Evolutionary conservation across 768 basidiomycete genomes (phyloP).

Genomic region (Fomitopsis pulvina): DNA sequence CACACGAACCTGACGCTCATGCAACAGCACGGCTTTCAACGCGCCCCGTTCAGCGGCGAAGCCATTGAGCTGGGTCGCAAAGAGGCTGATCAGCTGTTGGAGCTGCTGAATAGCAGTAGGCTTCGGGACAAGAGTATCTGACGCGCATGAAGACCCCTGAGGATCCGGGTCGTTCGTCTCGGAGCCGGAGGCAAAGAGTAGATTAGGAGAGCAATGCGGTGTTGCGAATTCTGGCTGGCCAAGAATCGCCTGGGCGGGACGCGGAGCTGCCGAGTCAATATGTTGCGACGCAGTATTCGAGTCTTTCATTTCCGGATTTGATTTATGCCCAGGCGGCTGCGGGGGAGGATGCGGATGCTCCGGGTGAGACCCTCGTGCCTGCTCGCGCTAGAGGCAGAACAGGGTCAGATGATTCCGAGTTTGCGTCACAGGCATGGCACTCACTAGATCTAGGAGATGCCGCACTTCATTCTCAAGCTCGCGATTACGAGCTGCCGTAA

Average conservation of each 20-base stretch:
- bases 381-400: no score
- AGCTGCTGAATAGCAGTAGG: background rate
- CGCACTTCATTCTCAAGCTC: slow-evolving; percentile 40
- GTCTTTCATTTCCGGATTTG: no score
- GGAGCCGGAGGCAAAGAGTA: background rate
- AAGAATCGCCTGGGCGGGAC: no score
- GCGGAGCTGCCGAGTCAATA: no score
- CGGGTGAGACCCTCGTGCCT: no score
- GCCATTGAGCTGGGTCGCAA: slow-evolving; percentile 5
- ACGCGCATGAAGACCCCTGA: no score
- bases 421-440: no score
- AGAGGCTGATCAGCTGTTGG: slow-evolving; percentile 1
- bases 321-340: no score
- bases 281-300: no score
- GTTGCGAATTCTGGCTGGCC: no score
- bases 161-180: background rate
- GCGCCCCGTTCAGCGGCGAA: slow-evolving; percentile 2
- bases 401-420: no score
- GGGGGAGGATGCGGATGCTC: no score
- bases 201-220: background rate
- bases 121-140: background rate
- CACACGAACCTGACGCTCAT: background rate
- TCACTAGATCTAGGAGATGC: slow-evolving; percentile 29
- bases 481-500: slow-evolving; percentile 33
- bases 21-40: slow-evolving; percentile 3